Evolutionary conservation across 768 basidiomycete species (phyloP).

Genomic region (Tephrocybe sp.): DNA sequence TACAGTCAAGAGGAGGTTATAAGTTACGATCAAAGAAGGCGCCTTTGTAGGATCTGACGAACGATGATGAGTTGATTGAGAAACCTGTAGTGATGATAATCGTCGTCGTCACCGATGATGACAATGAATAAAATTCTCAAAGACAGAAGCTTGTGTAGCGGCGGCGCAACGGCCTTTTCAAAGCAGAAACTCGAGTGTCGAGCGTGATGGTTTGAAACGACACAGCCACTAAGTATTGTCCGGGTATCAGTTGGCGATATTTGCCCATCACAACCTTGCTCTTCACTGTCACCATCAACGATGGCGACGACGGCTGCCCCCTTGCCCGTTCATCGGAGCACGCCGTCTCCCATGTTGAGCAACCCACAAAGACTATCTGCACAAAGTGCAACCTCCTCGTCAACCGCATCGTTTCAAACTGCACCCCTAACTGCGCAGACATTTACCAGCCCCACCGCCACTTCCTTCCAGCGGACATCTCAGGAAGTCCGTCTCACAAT

Average conservation of each 20-base stretch:
- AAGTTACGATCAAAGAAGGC: too few species aligned
- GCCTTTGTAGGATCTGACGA: too few species aligned
- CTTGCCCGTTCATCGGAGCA: slow-evolving; percentile 17
- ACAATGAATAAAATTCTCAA: too few species aligned
- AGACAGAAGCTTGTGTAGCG: too few species aligned
- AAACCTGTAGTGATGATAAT: too few species aligned
- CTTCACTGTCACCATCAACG: slow-evolving; percentile 3
- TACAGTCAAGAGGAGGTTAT: too few species aligned
- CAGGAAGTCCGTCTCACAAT: slow-evolving; percentile 58
- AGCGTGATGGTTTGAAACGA: not conserved
- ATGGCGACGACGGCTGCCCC: slow-evolving; percentile 15
- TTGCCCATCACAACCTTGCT: not conserved
- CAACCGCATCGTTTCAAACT: slow-evolving; percentile 35
- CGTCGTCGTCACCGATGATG: too few species aligned
- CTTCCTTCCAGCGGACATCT: slow-evolving; percentile 17
- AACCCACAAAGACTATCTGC: slow-evolving; percentile 18
- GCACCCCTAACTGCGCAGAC: slow-evolving; percentile 25
- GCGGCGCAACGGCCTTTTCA: too few species aligned
- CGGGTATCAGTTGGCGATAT: not conserved
- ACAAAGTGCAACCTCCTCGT: slow-evolving; percentile 28
- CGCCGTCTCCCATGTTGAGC: slow-evolving; percentile 25
- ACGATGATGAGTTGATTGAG: too few species aligned
- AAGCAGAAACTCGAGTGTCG: too few species aligned
- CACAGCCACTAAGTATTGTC: slow-evolving; percentile 12
- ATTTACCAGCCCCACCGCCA: slow-evolving; percentile 4